Evolutionary conservation across 2,329 filamentous ascomycete species (phyloP), one percentile per base, ranked within the genome.

Genomic region (Pseudomassariella vexata): DNA sequence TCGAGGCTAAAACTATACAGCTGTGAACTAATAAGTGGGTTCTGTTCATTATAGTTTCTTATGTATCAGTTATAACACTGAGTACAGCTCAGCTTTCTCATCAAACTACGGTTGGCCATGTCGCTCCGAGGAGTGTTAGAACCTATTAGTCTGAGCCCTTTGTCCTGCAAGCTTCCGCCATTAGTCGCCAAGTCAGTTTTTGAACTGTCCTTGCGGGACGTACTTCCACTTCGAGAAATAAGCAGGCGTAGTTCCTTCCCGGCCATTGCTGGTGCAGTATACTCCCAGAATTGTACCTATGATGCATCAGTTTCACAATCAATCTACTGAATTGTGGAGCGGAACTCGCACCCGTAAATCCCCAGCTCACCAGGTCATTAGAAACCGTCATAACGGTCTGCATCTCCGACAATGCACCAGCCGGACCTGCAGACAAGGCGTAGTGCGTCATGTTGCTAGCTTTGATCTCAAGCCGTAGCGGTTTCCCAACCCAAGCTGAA

Each of bases 201-300:
- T 50, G 32, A 46, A 51, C 44, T 54, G 50, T 5, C 44, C 54
- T 25, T 53, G 39, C 10, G 54, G 53, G 4, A 38, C 44, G 37
- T 68, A 70, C 34, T 45, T 55, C 66, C 67, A 70, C n/a, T 60
- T 50, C 11, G 48, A 56, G 22, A 70, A 45, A 45, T 66, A 70
- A 3, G 61, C 63, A 5, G 57, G 53, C 19, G 59, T 57, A 7
- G 44, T 56, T 4, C 56, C 61, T 9, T 53, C 46, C 3, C 58
- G 58, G 2, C 66, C 67, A 39, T 73, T 73, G 19, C 53, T 66
- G 3, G 68, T 72, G 17, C 60, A 61, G 48, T 70, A 73, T 0
- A 62, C 59, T 1, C 68, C 68, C 0, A 74, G 32, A 11, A 73
- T 46, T 0, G 59, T 59, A 0, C 68, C 67, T 56, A 45, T 49